A percentile compares a stretch with the other conserved stretches of the same genome.
These are phyloP conservation scores for Euptelea pleiosperma DNA, from an alignment of 164 flowering plant genomes.

Conservation along the genomic window DNA sequence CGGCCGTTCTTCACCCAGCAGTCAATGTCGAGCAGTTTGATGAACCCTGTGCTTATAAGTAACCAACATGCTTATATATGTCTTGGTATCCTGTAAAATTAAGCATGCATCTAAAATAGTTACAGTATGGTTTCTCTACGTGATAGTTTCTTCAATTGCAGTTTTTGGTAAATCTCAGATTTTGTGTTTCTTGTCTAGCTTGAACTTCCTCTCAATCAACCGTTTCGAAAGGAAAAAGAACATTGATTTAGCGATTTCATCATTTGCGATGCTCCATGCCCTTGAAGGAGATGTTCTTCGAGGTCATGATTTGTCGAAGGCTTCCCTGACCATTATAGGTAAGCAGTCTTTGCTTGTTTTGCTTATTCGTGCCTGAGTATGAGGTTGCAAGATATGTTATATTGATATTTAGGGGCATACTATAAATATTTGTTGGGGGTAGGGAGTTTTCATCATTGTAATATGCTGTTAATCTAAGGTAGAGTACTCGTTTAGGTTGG, in stretches of 20 bases:
- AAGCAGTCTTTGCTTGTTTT: conserved; percentile 7
- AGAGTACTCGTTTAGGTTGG: too few relatives aligned
- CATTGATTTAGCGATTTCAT: conserved; percentile 78
- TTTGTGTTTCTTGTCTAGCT: conserved; percentile 29
- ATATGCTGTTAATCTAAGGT: too few relatives aligned
- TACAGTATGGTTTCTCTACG: neutral
- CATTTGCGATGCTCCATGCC: conserved; percentile 60
- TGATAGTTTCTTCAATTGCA: neutral
- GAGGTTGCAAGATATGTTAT: too few relatives aligned
- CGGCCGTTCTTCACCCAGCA: conserved; percentile 91
- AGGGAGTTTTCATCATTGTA: too few relatives aligned
- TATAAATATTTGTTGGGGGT: too few relatives aligned
- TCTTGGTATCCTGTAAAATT: conserved; percentile 23
- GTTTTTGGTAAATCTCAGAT: neutral
- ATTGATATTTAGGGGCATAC: too few relatives aligned
- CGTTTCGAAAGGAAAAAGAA: conserved; percentile 96
- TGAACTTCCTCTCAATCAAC: conserved; percentile 81
- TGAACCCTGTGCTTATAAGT: conserved; percentile 61
- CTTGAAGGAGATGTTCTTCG: conserved; percentile 31
- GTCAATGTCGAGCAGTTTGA: conserved; percentile 83
- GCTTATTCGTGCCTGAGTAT: neutral
- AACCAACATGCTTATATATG: conserved; percentile 30
- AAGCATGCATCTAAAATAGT: conserved; percentile 11
- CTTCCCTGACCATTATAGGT: conserved; percentile 78
- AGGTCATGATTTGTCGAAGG: conserved; percentile 34